Percentiles rank a stretch among this genome's conserved stretches.
These are phyloP conservation scores for Aethionema arabicum DNA, from an alignment of 345 rosid species.

Conservation along the genomic window DNA sequence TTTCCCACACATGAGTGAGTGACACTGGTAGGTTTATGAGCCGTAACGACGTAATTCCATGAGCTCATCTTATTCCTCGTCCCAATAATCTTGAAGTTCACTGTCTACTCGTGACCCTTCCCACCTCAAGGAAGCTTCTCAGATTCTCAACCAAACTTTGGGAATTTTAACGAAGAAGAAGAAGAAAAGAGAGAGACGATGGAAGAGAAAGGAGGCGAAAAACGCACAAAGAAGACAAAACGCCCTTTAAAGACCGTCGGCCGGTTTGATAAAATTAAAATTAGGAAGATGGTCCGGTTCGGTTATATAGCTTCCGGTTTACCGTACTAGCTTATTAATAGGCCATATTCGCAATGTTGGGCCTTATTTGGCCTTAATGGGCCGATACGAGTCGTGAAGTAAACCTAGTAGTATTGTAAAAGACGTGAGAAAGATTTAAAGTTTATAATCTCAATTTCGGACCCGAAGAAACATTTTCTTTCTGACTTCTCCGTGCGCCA, in stretches of 20 bases:
- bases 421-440: slow-evolving; percentile 19
- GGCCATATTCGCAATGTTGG: not conserved
- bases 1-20: slow-evolving; percentile 98
- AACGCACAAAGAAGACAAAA: slow-evolving; percentile 11
- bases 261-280: slow-evolving; percentile 4
- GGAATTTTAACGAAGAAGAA: not conserved
- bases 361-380: not conserved
- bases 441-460: slow-evolving; percentile 26
- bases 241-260: slow-evolving; percentile 4
- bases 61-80: slow-evolving; percentile 36
- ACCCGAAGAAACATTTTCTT: slow-evolving; percentile 28
- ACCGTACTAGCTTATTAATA: not conserved
- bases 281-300: not conserved
- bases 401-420: slow-evolving; percentile 30
- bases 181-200: slow-evolving; percentile 5
- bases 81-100: slow-evolving; percentile 5
- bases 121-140: slow-evolving; percentile 26
- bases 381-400: slow-evolving; percentile 14
- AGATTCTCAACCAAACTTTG: slow-evolving; percentile 23
- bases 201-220: slow-evolving; percentile 16
- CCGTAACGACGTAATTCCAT: slow-evolving; percentile 63
- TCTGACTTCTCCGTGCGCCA: slow-evolving; percentile 30
- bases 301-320: slow-evolving; percentile 16
- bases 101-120: slow-evolving; percentile 2
- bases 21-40: slow-evolving; percentile 83